These are phyloP conservation scores for Filobasidium floriforme DNA, from an alignment of 768 basidiomycete genomes.

Conservation along the genomic window DNA sequence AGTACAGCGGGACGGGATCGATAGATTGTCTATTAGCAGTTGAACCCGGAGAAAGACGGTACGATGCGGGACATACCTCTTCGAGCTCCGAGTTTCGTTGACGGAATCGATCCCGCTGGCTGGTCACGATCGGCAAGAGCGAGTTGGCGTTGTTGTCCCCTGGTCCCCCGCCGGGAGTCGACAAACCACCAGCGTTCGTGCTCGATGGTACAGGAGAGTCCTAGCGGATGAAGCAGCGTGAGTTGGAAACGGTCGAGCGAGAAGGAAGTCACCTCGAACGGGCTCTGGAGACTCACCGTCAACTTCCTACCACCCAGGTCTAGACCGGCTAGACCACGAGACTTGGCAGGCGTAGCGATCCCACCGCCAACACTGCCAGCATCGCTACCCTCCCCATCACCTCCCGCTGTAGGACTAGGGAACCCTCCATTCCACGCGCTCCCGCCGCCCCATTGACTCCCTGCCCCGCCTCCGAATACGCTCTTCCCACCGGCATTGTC, in stretches of 20 bases:
- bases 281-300: constrained; percentile 42
- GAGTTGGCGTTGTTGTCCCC: constrained; percentile 66
- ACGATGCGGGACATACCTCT: constrained; percentile 54
- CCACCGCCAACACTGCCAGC: neutral
- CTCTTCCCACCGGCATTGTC: constrained; percentile 48
- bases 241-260: neutral
- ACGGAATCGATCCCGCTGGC: constrained; percentile 93
- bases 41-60: neutral
- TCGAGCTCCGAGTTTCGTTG: constrained; percentile 95
- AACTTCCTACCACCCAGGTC: constrained; percentile 53
- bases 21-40: constrained; percentile 15
- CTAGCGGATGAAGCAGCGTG: neutral
- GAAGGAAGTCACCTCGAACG: too few species aligned
- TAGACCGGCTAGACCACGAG: constrained; percentile 57
- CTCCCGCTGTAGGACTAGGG: neutral
- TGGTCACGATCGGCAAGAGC: constrained; percentile 96
- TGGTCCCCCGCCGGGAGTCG: neutral
- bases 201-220: neutral
- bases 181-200: neutral
- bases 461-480: constrained; percentile 1
- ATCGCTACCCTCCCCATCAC: neutral
- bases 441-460: constrained; percentile 4
- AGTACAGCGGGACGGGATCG: neutral
- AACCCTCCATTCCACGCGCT: constrained; percentile 6
- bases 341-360: constrained; percentile 11